Conservation (phyloP, 129 eudicot species). For the Artemisia annua region DNA sequence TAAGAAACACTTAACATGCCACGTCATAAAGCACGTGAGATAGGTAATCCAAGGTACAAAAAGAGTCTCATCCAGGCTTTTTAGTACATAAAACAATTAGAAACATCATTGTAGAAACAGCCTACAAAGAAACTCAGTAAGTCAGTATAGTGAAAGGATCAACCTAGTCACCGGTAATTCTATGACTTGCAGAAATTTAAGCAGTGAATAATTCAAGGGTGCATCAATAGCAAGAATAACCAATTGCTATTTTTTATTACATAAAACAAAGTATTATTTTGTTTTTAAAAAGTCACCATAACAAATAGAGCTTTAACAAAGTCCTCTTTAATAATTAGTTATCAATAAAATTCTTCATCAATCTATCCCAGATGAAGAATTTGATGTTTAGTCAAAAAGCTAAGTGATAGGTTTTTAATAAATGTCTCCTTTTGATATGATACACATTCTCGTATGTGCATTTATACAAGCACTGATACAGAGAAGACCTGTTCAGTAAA, state of each 20-base stretch:
- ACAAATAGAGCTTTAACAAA: neutral
- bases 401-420: neutral
- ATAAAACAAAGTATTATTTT: neutral
- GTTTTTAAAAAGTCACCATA: conserved; percentile 1
- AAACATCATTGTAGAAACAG: no score
- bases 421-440: neutral
- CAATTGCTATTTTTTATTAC: neutral
- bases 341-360: neutral
- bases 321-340: neutral
- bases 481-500: neutral
- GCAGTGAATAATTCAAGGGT: neutral
- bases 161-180: neutral
- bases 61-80: no score
- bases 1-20: neutral
- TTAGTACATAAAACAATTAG: no score
- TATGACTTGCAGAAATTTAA: neutral
- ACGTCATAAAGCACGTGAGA: no score
- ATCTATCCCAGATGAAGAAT: neutral
- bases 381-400: neutral
- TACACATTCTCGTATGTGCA: neutral
- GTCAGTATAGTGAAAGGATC: no score
- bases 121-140: no score
- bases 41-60: no score
- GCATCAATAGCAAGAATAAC: conserved; percentile 8
- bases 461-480: neutral